Evolutionary conservation across 225 moss, liverwort and hornwort genomes (phyloP), one percentile per base, ranked within the genome.

Genomic region (Physcomitrellopsis africana): DNA sequence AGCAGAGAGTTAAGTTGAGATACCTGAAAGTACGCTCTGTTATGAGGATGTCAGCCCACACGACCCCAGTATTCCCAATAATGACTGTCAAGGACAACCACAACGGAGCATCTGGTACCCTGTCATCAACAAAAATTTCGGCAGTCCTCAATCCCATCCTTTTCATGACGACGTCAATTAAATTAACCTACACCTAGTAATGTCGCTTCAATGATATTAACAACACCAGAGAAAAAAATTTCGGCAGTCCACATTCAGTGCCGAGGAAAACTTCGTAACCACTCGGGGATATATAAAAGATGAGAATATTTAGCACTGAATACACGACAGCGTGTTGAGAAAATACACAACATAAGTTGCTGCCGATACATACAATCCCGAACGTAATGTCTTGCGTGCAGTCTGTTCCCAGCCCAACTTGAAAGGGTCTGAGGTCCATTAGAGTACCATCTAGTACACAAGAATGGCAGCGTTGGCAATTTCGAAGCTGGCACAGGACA

Each of bases 401-500:
- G 77, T 76, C 22, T 74, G 61, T 65, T 41, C 58, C 71, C 76
- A 52, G 65, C 80, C 82, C 56, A 69, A 9, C 43, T 76, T 72
- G 9, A 54, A 51, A 51, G 78, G 81, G 32, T 73, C 65, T 62
- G 78, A 44, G 8, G 81, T 79, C 77, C 70, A 78, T 48, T 79
- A 83, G 51, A 72, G 68, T 72, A 84, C 72, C 16, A 69, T 57
- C 86, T 79, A 87, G 59, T 87, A 79, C 67, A 84, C 46, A 60
- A 83, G 72, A 75, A 72, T 81, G 75, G 76, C 60, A 75, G 76
- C 69, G 65, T 81, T 87, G 63, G 79, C 76, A 29, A 83, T 76
- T 58, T 80, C 83, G 44, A 87, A 87, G 72, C 78, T 76, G 27
- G 86, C 81, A 76, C 83, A 87, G 23, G 86, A 84, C 41, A 84